A percentile compares a stretch with the other conserved stretches of the same genome.
Conservation (phyloP, 257 asterid species). For the Primulina tabacum region DNA sequence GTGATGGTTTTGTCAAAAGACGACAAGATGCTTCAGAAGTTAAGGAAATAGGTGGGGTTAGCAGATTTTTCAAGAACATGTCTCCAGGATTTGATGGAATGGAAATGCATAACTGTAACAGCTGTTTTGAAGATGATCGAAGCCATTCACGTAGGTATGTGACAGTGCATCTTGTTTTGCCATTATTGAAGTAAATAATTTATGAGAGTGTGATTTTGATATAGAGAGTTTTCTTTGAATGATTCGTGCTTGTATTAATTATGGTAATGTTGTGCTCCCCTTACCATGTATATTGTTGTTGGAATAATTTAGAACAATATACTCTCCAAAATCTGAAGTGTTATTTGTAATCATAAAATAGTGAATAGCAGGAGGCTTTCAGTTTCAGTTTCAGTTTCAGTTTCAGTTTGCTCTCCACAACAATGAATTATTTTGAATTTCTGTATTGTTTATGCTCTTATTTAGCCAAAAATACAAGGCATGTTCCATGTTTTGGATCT, state of each 20-base stretch:
- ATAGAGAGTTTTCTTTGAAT: constrained; percentile 10
- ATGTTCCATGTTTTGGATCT: not conserved
- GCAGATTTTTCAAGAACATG: constrained; percentile 41
- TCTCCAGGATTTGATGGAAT: constrained; percentile 58
- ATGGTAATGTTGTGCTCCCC: constrained; percentile 10
- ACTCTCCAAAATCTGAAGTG: not conserved
- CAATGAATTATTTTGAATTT: not conserved
- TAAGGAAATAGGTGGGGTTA: constrained; percentile 39
- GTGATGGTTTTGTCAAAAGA: constrained; percentile 33
- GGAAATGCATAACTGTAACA: constrained; percentile 38
- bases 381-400: not conserved
- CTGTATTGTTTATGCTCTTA: not conserved
- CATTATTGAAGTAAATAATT: constrained; percentile 12
- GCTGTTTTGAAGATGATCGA: constrained; percentile 42
- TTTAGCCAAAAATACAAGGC: no score
- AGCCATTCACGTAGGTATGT: constrained; percentile 53
- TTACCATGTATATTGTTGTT: constrained; percentile 7
- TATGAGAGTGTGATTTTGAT: constrained; percentile 5
- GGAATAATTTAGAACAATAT: constrained; percentile 1
- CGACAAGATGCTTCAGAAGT: constrained; percentile 39
- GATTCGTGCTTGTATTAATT: constrained; percentile 4
- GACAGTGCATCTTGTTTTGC: constrained; percentile 11
- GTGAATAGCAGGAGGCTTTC: not conserved
- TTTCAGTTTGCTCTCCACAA: not conserved
- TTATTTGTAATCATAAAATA: not conserved